Evolutionary conservation across 331 rosid genomes (phyloP).

Genomic region (Spiraea crenata): DNA sequence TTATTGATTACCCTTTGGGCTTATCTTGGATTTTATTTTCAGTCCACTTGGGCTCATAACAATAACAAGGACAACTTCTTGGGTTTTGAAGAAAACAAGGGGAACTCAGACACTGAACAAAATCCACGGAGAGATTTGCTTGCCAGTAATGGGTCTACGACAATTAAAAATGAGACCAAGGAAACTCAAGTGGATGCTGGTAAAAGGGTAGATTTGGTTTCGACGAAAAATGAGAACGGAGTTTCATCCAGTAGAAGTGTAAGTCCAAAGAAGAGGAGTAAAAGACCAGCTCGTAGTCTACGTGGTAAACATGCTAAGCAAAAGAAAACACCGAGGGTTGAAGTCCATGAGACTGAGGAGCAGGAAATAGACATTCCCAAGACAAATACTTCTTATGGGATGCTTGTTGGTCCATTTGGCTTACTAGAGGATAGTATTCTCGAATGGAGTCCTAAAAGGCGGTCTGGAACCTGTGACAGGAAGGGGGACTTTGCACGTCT

Average conservation of each 20-base stretch:
- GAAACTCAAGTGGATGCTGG: conserved; percentile 27
- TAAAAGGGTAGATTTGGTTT: conserved; percentile 37
- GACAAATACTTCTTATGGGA: conserved; percentile 59
- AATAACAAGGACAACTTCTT: conserved; percentile 49
- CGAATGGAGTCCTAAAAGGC: conserved; percentile 66
- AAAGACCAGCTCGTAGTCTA: conserved; percentile 31
- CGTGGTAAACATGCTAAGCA: conserved; percentile 48
- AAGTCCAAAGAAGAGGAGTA: conserved; percentile 52
- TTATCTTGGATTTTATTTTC: conserved; percentile 76
- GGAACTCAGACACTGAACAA: conserved; percentile 36
- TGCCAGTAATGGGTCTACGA: conserved; percentile 21
- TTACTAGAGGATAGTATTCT: conserved; percentile 58
- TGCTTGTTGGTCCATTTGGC: conserved; percentile 89
- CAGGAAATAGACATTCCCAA: conserved; percentile 55
- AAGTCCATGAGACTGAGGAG: conserved; percentile 37
- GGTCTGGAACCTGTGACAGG: conserved; percentile 65
- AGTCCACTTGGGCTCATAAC: conserved; percentile 76
- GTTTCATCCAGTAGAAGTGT: conserved; percentile 33
- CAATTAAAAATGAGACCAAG: conserved; percentile 32
- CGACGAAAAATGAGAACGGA: conserved; percentile 40
- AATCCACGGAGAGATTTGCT: conserved; percentile 40
- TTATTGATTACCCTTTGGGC: conserved; percentile 82
- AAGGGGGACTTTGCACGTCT: conserved; percentile 64
- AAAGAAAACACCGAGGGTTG: conserved; percentile 36
- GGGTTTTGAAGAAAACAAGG: conserved; percentile 38